These are phyloP conservation scores for Backusella tarrabulga DNA, from an alignment of 192 early-diverging fungal genomes.

Conservation along the genomic window DNA sequence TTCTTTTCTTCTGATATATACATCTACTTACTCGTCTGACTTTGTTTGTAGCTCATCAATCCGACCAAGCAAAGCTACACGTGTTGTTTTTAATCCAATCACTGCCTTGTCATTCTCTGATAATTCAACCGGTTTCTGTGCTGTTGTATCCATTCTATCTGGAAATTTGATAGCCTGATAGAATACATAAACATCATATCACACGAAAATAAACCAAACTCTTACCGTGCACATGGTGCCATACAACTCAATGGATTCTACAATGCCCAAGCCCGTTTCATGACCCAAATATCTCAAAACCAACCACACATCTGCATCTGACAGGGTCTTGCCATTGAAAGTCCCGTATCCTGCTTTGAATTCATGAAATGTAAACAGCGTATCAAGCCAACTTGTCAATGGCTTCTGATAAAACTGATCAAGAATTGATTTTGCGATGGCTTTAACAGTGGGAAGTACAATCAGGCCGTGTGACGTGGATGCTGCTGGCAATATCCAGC, in stretches of 20 bases:
- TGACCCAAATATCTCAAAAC: slow-evolving; percentile 29
- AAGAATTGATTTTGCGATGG: background rate
- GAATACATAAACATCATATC: background rate
- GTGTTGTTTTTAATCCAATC: slow-evolving; percentile 51
- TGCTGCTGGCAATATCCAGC: background rate
- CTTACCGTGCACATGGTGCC: slow-evolving; percentile 7
- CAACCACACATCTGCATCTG: slow-evolving; percentile 32
- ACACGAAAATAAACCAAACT: background rate
- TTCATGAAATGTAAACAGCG: slow-evolving; percentile 19
- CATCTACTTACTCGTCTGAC: slow-evolving; percentile 47
- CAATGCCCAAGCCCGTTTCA: slow-evolving; percentile 16
- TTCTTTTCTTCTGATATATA: background rate
- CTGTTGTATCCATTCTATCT: background rate
- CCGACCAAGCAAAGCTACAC: slow-evolving; percentile 48
- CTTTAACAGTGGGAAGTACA: slow-evolving; percentile 17
- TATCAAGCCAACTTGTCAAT: background rate
- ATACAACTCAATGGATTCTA: slow-evolving; percentile 8
- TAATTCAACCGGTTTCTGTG: slow-evolving; percentile 32
- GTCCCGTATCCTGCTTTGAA: slow-evolving; percentile 1
- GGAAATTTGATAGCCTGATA: slow-evolving; percentile 26
- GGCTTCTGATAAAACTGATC: slow-evolving; percentile 14
- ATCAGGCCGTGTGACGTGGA: background rate
- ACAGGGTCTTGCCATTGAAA: background rate
- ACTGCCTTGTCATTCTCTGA: slow-evolving; percentile 58
- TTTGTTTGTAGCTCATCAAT: slow-evolving; percentile 57